Evolutionary conservation across 2,329 filamentous ascomycete species (phyloP).

Genomic region (Laburnicola sp.): DNA sequence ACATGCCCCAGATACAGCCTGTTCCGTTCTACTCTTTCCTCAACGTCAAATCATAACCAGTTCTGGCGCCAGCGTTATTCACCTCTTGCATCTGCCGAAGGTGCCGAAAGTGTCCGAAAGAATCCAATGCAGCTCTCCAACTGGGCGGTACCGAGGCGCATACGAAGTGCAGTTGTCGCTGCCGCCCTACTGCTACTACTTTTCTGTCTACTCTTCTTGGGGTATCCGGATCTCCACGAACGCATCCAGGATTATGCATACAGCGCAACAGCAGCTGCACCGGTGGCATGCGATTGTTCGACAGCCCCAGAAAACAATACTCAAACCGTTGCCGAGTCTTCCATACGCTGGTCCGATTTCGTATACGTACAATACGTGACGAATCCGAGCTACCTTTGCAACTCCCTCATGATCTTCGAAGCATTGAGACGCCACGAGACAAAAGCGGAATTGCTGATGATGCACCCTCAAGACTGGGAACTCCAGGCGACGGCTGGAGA

Average conservation of each 20-base stretch:
- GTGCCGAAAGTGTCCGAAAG: background rate
- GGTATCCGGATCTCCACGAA: background rate
- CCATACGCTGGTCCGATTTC: constrained; percentile 25
- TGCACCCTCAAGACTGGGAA: constrained; percentile 17
- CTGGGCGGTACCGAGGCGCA: background rate
- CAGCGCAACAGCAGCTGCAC: background rate
- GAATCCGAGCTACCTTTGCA: constrained; percentile 37
- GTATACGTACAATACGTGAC: constrained; percentile 44
- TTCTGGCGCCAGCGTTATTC: background rate
- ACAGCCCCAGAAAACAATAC: too few species aligned
- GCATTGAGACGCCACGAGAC: constrained; percentile 36
- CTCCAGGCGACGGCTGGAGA: constrained; percentile 3
- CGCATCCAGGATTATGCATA: background rate
- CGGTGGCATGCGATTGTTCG: background rate
- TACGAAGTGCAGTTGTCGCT: background rate
- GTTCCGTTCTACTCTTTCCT: too few species aligned
- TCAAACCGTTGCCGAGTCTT: background rate
- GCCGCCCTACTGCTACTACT: background rate
- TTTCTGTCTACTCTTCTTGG: background rate
- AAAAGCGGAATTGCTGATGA: constrained; percentile 22
- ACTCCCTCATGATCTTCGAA: constrained; percentile 46
- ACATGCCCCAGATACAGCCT: too few species aligned
- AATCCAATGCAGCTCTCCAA: background rate
- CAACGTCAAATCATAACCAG: background rate
- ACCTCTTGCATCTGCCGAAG: background rate